phyloP scores from a whole-genome alignment of 306 rosid species.

The Castanea crenata region DNA sequence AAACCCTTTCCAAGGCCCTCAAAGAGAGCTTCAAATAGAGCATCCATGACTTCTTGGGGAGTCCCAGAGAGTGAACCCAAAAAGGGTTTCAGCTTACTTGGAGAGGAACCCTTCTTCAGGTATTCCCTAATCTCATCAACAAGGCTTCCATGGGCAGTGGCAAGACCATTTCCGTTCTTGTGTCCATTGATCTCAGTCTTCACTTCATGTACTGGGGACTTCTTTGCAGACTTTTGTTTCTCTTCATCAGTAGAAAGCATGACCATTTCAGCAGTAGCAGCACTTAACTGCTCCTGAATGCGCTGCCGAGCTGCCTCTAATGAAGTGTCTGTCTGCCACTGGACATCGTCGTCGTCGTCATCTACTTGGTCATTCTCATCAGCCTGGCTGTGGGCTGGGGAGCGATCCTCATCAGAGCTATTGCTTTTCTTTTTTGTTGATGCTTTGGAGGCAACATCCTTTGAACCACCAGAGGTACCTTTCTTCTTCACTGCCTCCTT shows the following conservation, averaged over 20 bases:
- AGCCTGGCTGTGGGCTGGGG: constrained; percentile 48
- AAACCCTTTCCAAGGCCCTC: constrained; percentile 59
- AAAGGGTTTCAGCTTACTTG: constrained; percentile 38
- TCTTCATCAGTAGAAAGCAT: constrained; percentile 62
- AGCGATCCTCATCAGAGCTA: constrained; percentile 72
- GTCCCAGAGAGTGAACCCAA: constrained; percentile 47
- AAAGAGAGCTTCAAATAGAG: constrained; percentile 50
- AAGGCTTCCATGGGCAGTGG: constrained; percentile 20
- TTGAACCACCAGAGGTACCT: constrained; percentile 37
- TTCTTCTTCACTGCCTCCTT: constrained; percentile 65
- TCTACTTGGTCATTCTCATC: constrained; percentile 47
- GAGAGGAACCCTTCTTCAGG: constrained; percentile 43
- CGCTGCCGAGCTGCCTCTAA: constrained; percentile 66
- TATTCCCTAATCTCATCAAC: constrained; percentile 40
- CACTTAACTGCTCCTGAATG: constrained; percentile 74
- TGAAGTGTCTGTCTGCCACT: constrained; percentile 81
- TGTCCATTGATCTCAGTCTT: constrained; percentile 12
- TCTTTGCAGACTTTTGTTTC: constrained; percentile 38
- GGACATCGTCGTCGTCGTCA: constrained; percentile 43
- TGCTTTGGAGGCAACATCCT: constrained; percentile 37
- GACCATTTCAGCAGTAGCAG: constrained; percentile 76
- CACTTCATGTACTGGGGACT: constrained; percentile 34
- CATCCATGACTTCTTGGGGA: constrained; percentile 54
- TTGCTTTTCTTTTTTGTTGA: constrained; percentile 47
- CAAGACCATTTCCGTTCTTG: constrained; percentile 28